phyloP scores from a whole-genome alignment of 164 flowering plant genomes.

The Tetrastigma voinierianum region DNA sequence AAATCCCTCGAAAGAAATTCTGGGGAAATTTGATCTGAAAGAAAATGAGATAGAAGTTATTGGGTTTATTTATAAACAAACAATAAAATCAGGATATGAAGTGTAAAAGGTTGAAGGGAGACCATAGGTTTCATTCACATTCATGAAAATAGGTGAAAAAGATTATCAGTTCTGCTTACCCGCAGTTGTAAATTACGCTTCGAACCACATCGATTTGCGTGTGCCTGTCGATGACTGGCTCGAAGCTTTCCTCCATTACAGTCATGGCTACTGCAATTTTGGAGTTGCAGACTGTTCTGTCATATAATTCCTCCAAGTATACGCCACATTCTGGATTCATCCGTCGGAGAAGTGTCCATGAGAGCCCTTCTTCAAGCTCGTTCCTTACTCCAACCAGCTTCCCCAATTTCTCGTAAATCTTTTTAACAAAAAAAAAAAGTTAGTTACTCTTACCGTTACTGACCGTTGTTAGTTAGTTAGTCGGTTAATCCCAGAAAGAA shows the following conservation, averaged over 20 bases:
- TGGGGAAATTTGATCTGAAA: conserved; percentile 37
- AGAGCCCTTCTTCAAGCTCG: conserved; percentile 16
- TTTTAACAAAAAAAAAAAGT: not conserved
- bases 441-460: not conserved
- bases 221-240: conserved; percentile 19
- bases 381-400: conserved; percentile 19
- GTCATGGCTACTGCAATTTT: conserved; percentile 34
- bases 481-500: not conserved
- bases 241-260: conserved; percentile 31
- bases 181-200: conserved; percentile 23
- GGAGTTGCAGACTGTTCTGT: conserved; percentile 18
- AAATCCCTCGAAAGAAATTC: conserved; percentile 45
- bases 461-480: not conserved
- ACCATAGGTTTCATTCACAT: not conserved
- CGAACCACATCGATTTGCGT: conserved; percentile 17
- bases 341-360: conserved; percentile 29
- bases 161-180: conserved; percentile 19
- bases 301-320: not conserved
- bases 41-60: not conserved
- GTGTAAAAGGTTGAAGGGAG: not conserved
- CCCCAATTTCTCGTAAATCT: conserved; percentile 21
- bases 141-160: not conserved
- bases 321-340: not conserved
- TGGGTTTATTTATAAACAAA: not conserved
- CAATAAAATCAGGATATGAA: not conserved